Evolutionary conservation across 2,329 filamentous ascomycete genomes (phyloP).

Genomic region (Beauveria varroae): DNA sequence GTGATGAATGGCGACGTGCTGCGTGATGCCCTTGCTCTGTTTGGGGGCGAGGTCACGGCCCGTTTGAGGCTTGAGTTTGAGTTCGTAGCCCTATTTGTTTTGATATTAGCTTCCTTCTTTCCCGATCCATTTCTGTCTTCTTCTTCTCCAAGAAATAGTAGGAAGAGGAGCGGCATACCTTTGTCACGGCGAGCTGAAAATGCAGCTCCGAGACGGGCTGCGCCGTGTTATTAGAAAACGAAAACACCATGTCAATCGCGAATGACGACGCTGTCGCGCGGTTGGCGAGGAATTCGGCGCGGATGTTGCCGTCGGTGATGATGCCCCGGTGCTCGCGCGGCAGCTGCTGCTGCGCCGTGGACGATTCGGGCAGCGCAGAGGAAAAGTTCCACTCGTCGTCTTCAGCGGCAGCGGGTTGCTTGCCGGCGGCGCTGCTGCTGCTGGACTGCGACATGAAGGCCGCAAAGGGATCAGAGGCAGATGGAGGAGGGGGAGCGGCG

Average conservation of each 20-base stretch:
- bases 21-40: conserved; percentile 66
- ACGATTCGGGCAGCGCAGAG: conserved; percentile 66
- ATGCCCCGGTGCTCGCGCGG: conserved; percentile 56
- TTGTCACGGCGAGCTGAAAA: conserved; percentile 89
- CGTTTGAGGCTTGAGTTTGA: conserved; percentile 79
- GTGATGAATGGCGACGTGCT: conserved; percentile 68
- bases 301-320: conserved; percentile 63
- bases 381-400: conserved; percentile 95
- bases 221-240: conserved; percentile 75
- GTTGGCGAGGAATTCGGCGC: conserved; percentile 65
- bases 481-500: conserved; percentile 37
- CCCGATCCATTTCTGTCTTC: too few species aligned
- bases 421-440: conserved; percentile 9
- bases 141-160: background rate
- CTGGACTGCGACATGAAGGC: conserved; percentile 30
- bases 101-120: background rate
- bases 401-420: conserved; percentile 35
- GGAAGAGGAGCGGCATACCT: conserved; percentile 43
- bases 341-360: conserved; percentile 37
- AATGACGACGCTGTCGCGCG: conserved; percentile 46
- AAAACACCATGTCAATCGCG: conserved; percentile 62
- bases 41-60: conserved; percentile 69
- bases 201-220: conserved; percentile 71
- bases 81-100: conserved; percentile 58
- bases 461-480: conserved; percentile 44